phyloP scores from a whole-genome alignment of 164 flowering plant species.

The Amborella trichopoda region DNA sequence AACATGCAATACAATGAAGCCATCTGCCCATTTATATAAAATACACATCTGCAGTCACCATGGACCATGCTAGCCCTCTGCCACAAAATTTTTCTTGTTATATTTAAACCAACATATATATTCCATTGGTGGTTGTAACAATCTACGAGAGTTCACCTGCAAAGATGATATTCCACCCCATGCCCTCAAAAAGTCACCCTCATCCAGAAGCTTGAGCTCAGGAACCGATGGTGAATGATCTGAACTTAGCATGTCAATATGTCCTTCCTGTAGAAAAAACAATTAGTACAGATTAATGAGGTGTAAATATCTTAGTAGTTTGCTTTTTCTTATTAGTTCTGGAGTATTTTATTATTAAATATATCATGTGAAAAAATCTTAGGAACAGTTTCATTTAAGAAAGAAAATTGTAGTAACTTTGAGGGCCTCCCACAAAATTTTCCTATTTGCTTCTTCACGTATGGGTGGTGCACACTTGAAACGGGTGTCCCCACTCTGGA shows the following conservation, averaged over 20 bases:
- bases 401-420: conserved; percentile 28
- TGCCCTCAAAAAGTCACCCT: conserved; percentile 83
- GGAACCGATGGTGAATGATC: conserved; percentile 96
- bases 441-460: conserved; percentile 66
- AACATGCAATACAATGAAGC: too few relatives aligned
- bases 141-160: conserved; percentile 62
- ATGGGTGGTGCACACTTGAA: conserved; percentile 94
- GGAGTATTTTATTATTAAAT: too few relatives aligned
- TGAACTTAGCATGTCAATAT: conserved; percentile 89
- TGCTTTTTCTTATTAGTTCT: too few relatives aligned
- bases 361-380: background rate
- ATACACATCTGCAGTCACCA: too few relatives aligned
- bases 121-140: too few relatives aligned
- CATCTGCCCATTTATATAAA: too few relatives aligned
- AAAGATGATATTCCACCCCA: conserved; percentile 99
- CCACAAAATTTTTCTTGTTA: too few relatives aligned
- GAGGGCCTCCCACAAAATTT: conserved; percentile 74
- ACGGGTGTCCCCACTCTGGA: conserved; percentile 90
- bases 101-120: too few relatives aligned
- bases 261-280: conserved; percentile 52
- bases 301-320: too few relatives aligned
- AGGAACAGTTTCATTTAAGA: too few relatives aligned
- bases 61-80: too few relatives aligned
- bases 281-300: too few relatives aligned
- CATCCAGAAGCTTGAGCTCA: conserved; percentile 60